Conservation (phyloP, 805 yeast species). For the Myxozyma kluyveri region DNA sequence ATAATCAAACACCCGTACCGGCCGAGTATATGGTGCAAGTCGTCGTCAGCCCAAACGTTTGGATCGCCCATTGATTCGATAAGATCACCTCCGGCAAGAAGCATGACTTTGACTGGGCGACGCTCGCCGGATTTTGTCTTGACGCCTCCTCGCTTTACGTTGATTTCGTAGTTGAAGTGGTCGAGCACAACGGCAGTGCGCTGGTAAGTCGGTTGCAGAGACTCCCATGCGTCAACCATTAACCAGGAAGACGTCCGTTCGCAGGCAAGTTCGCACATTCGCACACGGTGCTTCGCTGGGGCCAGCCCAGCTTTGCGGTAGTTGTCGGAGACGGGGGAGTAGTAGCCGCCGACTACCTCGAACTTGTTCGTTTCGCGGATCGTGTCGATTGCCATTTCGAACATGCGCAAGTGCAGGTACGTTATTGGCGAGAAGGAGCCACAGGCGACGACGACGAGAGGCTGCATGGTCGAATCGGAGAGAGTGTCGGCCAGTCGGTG, state of each 20-base stretch:
- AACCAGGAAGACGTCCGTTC: slow-evolving; percentile 96
- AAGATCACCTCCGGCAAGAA: slow-evolving; percentile 95
- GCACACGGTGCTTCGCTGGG: slow-evolving; percentile 79
- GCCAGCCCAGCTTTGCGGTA: slow-evolving; percentile 93
- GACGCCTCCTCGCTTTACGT: slow-evolving; percentile 85
- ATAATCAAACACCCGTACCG: slow-evolving; percentile 95
- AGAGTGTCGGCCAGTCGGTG: slow-evolving; percentile 46
- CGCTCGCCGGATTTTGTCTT: slow-evolving; percentile 45
- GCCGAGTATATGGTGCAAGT: slow-evolving; percentile 91
- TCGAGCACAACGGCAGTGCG: slow-evolving; percentile 94
- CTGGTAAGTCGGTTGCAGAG: slow-evolving; percentile 83
- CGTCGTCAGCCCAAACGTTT: slow-evolving; percentile 97
- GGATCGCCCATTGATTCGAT: slow-evolving; percentile 99
- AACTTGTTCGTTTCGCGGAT: slow-evolving; percentile 87
- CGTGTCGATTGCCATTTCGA: slow-evolving; percentile 93
- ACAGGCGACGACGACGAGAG: slow-evolving; percentile 93
- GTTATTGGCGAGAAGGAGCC: slow-evolving; percentile 97
- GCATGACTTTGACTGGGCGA: slow-evolving; percentile 90
- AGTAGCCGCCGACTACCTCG: slow-evolving; percentile 95
- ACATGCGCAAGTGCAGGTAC: slow-evolving; percentile 91
- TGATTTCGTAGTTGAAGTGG: slow-evolving; percentile 93
- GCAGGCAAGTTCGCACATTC: slow-evolving; percentile 98
- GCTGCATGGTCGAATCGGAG: slow-evolving; percentile 56
- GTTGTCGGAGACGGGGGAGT: slow-evolving; percentile 81
- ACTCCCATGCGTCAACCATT: slow-evolving; percentile 99